phyloP scores from a whole-genome alignment of 306 rosid species.

The barrel medic (Medicago truncatula) region DNA sequence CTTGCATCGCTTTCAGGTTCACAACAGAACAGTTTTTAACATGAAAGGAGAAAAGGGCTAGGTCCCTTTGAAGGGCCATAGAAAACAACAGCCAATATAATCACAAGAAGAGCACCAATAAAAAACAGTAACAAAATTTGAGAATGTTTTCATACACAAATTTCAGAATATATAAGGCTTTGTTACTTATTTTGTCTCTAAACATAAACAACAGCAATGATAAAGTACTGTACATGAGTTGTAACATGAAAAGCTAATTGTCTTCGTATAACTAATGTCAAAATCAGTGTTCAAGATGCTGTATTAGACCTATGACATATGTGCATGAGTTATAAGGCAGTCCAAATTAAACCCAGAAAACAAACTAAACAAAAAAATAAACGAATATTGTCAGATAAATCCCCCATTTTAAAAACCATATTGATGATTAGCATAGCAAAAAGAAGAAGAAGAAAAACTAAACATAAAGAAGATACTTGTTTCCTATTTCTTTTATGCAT shows the following conservation, averaged over 20 bases:
- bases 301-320: background rate
- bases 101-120: background rate
- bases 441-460: background rate
- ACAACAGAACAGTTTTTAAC: background rate
- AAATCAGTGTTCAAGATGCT: slow-evolving; percentile 9
- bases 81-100: background rate
- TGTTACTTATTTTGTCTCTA: too few species aligned
- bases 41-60: too few species aligned
- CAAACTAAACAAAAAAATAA: slow-evolving; percentile 31
- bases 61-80: too few species aligned
- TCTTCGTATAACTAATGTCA: background rate
- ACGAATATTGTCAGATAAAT: slow-evolving; percentile 51
- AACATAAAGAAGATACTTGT: background rate
- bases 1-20: background rate
- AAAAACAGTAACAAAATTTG: background rate
- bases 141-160: background rate
- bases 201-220: slow-evolving; percentile 7
- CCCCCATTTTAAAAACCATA: slow-evolving; percentile 60
- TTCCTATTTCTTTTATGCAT: background rate
- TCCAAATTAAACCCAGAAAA: background rate
- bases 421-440: slow-evolving; percentile 57
- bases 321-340: background rate
- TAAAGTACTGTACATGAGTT: too few species aligned
- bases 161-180: background rate
- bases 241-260: background rate